Conservation (phyloP, 257 asterid genomes). For the Linderniella brevidens region DNA sequence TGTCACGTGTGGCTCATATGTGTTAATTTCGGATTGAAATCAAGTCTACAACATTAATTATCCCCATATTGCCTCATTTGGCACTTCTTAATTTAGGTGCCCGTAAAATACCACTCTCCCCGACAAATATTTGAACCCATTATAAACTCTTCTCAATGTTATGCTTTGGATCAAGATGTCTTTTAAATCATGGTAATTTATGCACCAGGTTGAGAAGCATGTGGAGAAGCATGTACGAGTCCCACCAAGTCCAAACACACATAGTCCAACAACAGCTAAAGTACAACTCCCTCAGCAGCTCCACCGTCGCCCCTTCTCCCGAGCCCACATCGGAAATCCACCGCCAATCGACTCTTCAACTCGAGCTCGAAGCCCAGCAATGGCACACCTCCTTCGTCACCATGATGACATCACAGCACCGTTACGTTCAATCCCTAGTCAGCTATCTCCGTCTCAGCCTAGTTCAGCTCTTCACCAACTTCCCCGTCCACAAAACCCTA, state of each 20-base stretch:
- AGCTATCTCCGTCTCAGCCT: conserved; percentile 94
- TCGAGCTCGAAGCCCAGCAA: conserved; percentile 87
- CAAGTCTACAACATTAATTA: too few relatives aligned
- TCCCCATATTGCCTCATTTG: too few relatives aligned
- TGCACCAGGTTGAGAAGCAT: conserved; percentile 48
- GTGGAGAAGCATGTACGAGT: conserved; percentile 99
- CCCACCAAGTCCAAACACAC: conserved; percentile 88
- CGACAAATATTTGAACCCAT: too few relatives aligned
- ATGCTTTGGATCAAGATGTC: background rate
- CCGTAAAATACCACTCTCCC: too few relatives aligned
- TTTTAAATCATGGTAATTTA: background rate
- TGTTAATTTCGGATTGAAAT: too few relatives aligned
- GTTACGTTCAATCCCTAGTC: conserved; percentile 57
- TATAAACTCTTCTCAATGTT: background rate
- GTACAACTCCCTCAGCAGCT: conserved; percentile 17
- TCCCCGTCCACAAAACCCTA: conserved; percentile 34
- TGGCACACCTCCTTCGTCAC: conserved; percentile 83
- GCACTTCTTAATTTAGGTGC: too few relatives aligned
- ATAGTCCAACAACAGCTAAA: conserved; percentile 89
- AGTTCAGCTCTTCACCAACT: too few relatives aligned
- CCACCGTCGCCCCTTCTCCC: conserved; percentile 30
- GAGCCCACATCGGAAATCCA: conserved; percentile 76
- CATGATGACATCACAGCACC: conserved; percentile 68
- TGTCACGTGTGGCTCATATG: too few relatives aligned
- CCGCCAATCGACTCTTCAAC: conserved; percentile 80